These are phyloP conservation scores for Zasmidium angulare DNA, from an alignment of 2,329 filamentous ascomycete species.

Conservation along the genomic window DNA sequence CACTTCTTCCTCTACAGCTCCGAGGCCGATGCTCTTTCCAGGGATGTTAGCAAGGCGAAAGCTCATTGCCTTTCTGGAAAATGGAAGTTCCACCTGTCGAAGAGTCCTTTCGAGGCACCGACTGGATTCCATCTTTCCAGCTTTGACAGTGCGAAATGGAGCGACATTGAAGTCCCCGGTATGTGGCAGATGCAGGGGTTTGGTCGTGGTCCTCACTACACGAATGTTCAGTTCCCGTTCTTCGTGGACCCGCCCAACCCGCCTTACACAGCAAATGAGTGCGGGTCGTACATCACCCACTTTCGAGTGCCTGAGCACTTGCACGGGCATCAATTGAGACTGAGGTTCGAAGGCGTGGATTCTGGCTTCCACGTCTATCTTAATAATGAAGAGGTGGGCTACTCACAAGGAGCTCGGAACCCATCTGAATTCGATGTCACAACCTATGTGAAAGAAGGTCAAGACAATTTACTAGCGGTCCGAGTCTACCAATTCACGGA, in stretches of 20 bases:
- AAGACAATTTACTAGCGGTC: conserved; percentile 59
- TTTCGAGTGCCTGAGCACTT: conserved; percentile 53
- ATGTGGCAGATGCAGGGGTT: conserved; percentile 71
- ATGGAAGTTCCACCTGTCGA: conserved; percentile 42
- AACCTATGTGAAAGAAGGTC: conserved; percentile 44
- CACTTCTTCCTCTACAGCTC: conserved; percentile 56
- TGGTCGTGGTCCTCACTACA: conserved; percentile 64
- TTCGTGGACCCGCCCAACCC: conserved; percentile 61
- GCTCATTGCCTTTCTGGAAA: conserved; percentile 35
- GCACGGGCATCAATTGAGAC: conserved; percentile 56
- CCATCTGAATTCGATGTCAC: conserved; percentile 70
- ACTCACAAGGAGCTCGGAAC: conserved; percentile 68
- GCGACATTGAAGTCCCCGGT: conserved; percentile 53
- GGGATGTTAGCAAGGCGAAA: conserved; percentile 35
- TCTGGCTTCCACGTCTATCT: conserved; percentile 70
- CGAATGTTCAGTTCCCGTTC: conserved; percentile 64
- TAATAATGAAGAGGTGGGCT: conserved; percentile 64
- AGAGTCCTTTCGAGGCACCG: conserved; percentile 38
- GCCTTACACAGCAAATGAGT: conserved; percentile 60
- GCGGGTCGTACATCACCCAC: conserved; percentile 59
- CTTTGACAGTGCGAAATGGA: conserved; percentile 46
- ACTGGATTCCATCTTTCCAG: conserved; percentile 34
- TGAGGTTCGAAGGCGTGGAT: conserved; percentile 72
- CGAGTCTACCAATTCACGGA: conserved; percentile 71
- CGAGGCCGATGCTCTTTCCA: conserved; percentile 50